Conservation (phyloP, 805 yeast species). For the Cyberlindnera suaveolens region DNA sequence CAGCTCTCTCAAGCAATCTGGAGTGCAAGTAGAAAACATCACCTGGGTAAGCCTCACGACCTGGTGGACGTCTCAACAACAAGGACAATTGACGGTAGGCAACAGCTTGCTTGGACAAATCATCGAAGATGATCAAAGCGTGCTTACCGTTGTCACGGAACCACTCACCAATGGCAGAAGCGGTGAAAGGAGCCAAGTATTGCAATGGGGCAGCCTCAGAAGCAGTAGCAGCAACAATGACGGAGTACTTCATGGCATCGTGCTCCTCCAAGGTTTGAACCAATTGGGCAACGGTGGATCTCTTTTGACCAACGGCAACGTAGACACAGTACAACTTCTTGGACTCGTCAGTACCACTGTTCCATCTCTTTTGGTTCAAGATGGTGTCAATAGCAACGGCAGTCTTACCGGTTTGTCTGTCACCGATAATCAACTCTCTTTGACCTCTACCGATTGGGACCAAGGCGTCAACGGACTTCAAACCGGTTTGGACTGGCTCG, state of each 20-base stretch:
- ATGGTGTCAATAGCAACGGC: slow-evolving; percentile 98
- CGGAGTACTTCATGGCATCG: slow-evolving; percentile 96
- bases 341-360: slow-evolving; percentile 87
- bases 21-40: slow-evolving; percentile 34
- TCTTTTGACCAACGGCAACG: slow-evolving; percentile 99
- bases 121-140: slow-evolving; percentile 95
- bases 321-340: slow-evolving; percentile 99
- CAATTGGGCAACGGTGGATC: slow-evolving; percentile 99
- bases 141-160: slow-evolving; percentile 99
- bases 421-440: slow-evolving; percentile 99
- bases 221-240: slow-evolving; percentile 99
- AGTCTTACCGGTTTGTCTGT: slow-evolving; percentile 99
- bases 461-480: slow-evolving; percentile 96
- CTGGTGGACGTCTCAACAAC: slow-evolving; percentile 56
- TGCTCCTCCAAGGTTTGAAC: slow-evolving; percentile 98
- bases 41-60: slow-evolving; percentile 24
- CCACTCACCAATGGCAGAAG: slow-evolving; percentile 99
- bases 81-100: slow-evolving; percentile 99
- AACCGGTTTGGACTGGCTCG: slow-evolving; percentile 99
- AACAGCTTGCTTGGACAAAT: slow-evolving; percentile 98
- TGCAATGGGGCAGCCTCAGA: slow-evolving; percentile 99
- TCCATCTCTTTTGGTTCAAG: slow-evolving; percentile 99
- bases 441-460: slow-evolving; percentile 99
- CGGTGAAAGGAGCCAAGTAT: slow-evolving; percentile 99
- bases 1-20: slow-evolving; percentile 94